A percentile compares a stretch with the other conserved stretches of the same genome.
phyloP scores from a whole-genome alignment of 371 early-diverging fungal genomes.

The Mucor circinelloides region DNA sequence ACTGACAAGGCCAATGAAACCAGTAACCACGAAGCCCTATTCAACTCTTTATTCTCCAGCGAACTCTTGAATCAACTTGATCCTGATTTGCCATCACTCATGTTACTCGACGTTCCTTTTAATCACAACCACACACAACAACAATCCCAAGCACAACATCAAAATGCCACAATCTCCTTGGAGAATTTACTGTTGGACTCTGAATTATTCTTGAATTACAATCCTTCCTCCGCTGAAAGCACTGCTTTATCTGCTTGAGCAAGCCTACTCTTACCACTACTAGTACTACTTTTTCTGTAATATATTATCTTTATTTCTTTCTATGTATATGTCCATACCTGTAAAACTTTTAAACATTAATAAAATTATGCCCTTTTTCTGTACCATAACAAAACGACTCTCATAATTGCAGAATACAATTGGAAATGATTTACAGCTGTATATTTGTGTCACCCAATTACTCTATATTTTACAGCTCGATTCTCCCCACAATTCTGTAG shows the following conservation, averaged over 20 bases:
- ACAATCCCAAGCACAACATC: neutral
- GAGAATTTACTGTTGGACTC: neutral
- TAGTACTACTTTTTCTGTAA: neutral
- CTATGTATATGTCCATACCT: neutral
- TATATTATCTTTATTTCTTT: neutral
- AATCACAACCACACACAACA: neutral
- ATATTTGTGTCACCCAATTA: neutral
- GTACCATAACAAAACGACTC: neutral
- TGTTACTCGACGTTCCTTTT: conserved; percentile 20
- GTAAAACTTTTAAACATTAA: neutral
- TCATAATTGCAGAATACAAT: neutral
- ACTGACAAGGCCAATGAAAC: neutral
- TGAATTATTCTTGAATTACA: neutral
- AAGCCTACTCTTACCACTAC: neutral
- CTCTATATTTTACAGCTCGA: neutral
- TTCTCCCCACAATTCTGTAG: neutral
- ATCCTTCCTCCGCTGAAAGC: neutral
- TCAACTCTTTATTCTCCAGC: neutral
- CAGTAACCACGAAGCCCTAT: neutral
- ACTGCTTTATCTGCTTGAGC: neutral
- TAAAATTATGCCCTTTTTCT: neutral
- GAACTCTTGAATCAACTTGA: conserved; percentile 11
- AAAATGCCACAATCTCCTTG: neutral
- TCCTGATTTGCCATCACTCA: conserved; percentile 10
- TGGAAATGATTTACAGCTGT: neutral